Base-by-base conservation (phyloP, 306 rosid genomes). In the Dalbergia cochinchinensis region DNA sequence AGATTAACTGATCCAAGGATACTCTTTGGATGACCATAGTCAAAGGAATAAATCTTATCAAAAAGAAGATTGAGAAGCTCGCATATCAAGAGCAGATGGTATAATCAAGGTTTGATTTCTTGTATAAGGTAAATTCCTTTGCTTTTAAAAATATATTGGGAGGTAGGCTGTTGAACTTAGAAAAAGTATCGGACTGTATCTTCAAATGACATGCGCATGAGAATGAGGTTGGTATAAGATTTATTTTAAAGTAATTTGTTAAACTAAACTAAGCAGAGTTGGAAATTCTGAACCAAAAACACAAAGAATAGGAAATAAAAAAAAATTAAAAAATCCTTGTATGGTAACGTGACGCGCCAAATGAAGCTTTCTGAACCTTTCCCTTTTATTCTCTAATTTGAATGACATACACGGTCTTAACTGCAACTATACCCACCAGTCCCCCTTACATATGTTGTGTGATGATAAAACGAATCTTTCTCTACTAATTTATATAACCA, bases 101-200 rank as follows among this genome's bases (percentile, higher is more conserved):
- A 60, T 60, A 48, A 58, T 58, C 34, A 58, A 55, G 63, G 73
- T 18, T 44, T 81, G 62, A 44, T 65, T 55, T 65, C 68, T 54
- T 65, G 69, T 64, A 37, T 35, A 62, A 61, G 31, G 37, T 26
- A 8, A 22, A 39, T 64, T 71, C 26, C 12, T 44, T 72, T 45
- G 60, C 65, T 64, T 64, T 62, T 19, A 71, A 37, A 13, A 62
- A 41, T 15, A 37, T 74, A 57, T 55, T 22, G 78, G 66, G 47
- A 51, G 26, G 19, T 45, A 39, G 59, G 47, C 7, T 71, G 78
- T 53, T 79, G 83, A 51, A 44, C 34, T 48, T 0, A 66, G 31
- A 19, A 45, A 81, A 81, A 79, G 80, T 74, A 73, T 45, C 42
- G 57, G 11, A 75, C 66, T 45, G 58, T 74, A 75, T 75, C 81